These are phyloP conservation scores for Dipteronia dyeriana DNA, from an alignment of 345 rosid species.

Conservation along the genomic window DNA sequence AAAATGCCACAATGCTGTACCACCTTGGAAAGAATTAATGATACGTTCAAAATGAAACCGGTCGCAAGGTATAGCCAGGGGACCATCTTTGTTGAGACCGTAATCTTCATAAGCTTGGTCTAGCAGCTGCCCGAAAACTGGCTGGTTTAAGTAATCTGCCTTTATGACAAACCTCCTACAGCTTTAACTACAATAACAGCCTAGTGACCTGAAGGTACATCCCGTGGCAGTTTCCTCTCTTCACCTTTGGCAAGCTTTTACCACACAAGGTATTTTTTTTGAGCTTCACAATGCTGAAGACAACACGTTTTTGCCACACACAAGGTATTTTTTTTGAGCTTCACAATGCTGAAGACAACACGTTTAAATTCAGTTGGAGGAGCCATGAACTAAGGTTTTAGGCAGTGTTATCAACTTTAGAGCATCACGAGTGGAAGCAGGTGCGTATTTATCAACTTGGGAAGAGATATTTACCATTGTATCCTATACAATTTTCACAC, in stretches of 20 bases:
- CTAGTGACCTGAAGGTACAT: slow-evolving; percentile 38
- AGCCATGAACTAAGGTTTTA: slow-evolving; percentile 21
- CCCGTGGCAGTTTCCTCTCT: slow-evolving; percentile 28
- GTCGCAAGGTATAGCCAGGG: slow-evolving; percentile 35
- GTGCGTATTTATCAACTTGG: slow-evolving; percentile 3
- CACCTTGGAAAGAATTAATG: slow-evolving; percentile 22
- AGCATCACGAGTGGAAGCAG: not conserved
- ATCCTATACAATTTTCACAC: not conserved
- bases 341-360: slow-evolving; percentile 29
- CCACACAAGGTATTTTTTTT: slow-evolving; percentile 22
- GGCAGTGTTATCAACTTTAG: not conserved
- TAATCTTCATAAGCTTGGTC: slow-evolving; percentile 33
- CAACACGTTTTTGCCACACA: slow-evolving; percentile 22
- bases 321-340: slow-evolving; percentile 29
- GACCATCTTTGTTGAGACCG: slow-evolving; percentile 29
- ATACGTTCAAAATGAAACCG: slow-evolving; percentile 36
- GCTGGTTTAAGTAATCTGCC: slow-evolving; percentile 38
- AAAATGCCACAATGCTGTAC: slow-evolving; percentile 6
- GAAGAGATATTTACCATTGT: not conserved
- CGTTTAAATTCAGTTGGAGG: slow-evolving; percentile 16
- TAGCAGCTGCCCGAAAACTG: slow-evolving; percentile 35
- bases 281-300: slow-evolving; percentile 33
- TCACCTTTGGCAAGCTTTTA: slow-evolving; percentile 25
- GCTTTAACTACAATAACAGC: slow-evolving; percentile 37
- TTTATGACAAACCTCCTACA: slow-evolving; percentile 30